Evolutionary conservation across 805 yeast genomes (phyloP), one percentile per base, ranked within the genome.

Genomic region (Ogataea haglerorum): DNA sequence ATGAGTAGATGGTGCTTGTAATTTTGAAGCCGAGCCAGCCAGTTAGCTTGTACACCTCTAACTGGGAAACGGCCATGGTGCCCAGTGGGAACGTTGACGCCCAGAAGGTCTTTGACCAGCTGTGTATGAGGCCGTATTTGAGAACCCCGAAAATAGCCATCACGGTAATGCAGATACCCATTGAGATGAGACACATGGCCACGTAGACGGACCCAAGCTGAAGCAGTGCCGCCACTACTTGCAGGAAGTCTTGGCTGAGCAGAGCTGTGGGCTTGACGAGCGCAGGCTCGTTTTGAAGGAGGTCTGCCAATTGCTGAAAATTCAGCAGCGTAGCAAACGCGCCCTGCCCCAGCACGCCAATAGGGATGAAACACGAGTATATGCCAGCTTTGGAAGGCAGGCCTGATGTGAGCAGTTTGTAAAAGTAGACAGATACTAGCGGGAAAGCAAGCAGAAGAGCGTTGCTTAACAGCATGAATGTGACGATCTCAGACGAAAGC

Each of bases 1-100:
- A 69, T 0, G 80, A 80, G 54, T 83, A 85, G 4, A 85, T 72
- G 5, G 80, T 69, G 10, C 82, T 75, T 18, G 85, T 48, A 8
- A 82, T 80, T 47, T 76, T 70, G 61, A 86, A 85, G 0, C 85
- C 77, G 9, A 60, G 54, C 49, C 83, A 56, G 2, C 73, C 73
- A 34, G 74, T 75, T 2, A 72, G 56, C 3, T 46, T 52, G 30
- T 68, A 80, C 14, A 88, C 55, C 50, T 77, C 73, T 8, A 68
- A 60, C 43, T 77, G 72, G 2, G 87, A 77, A 10, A 83, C 58
- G 0, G 82, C 69, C 82, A 85, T 79, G 0, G 95, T 86, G 2
- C 96, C 96, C 52, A 88, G 54, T 4, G 96, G 96, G 80, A 89
- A 89, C 48, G 96, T 85, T 69, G 85, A 75, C 13, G 89, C 80